A percentile compares a stretch with the other conserved stretches of the same genome.
Conservation (phyloP, 169 alveolate species). For the Plasmodium gonderi region DNA sequence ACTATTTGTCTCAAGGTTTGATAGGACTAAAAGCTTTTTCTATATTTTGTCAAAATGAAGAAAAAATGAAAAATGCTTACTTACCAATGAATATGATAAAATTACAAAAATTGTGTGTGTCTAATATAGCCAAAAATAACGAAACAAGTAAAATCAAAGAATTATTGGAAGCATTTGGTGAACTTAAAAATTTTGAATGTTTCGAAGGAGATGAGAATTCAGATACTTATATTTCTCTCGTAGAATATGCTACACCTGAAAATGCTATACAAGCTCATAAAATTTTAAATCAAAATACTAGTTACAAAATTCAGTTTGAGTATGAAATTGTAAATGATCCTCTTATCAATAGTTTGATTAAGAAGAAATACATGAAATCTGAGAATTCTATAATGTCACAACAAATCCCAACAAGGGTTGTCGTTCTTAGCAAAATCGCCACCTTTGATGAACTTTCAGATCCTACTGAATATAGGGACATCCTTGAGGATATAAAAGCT, state of each 20-base stretch:
- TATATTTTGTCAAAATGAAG: constrained; percentile 44
- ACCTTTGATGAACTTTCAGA: constrained; percentile 86
- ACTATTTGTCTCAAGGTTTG: constrained; percentile 64
- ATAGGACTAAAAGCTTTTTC: constrained; percentile 54
- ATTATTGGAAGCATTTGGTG: constrained; percentile 55
- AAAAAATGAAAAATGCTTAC: constrained; percentile 71
- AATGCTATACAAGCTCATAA: constrained; percentile 81
- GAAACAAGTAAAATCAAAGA: constrained; percentile 42
- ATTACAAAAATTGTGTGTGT: constrained; percentile 46
- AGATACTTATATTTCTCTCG: constrained; percentile 72
- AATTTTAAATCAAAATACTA: constrained; percentile 79
- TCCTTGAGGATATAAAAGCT: constrained; percentile 84
- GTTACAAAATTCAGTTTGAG: constrained; percentile 77
- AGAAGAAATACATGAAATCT: constrained; percentile 50
- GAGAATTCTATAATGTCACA: constrained; percentile 72
- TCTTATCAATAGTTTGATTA: constrained; percentile 68
- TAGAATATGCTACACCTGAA: constrained; percentile 77
- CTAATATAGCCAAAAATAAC: constrained; percentile 33
- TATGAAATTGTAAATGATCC: constrained; percentile 79
- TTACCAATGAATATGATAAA: constrained; percentile 76
- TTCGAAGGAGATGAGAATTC: constrained; percentile 47
- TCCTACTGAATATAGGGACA: constrained; percentile 86
- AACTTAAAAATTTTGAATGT: constrained; percentile 11
- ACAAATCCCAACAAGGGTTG: constrained; percentile 80
- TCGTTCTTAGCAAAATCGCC: constrained; percentile 83